Evolutionary conservation across 495 filamentous ascomycete genomes (phyloP), one percentile per base, ranked within the genome.

Genomic region (Hypoxylon cercidicola): DNA sequence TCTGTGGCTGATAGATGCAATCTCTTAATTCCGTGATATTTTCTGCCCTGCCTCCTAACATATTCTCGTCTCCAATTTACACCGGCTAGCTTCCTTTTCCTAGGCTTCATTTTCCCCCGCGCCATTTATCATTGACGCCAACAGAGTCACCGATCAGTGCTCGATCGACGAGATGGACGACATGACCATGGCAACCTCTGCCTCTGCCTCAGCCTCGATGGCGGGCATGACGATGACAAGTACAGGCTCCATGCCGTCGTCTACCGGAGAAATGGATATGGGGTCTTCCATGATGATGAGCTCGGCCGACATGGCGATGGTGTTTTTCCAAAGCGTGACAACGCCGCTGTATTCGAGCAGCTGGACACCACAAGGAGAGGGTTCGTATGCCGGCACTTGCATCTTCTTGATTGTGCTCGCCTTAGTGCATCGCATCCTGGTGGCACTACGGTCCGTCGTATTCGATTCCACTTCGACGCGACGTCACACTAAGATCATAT

Each of bases 371-470:
- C 79, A 77, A 3, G 84, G 78, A 21, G 76, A 81, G 1, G 88
- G 88, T 30, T 69, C 76, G 30, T 95, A 95, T 64, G 90, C 87
- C 0, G 90, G 85, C 15, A 91, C 88, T 20, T 93, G 90, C 68
- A 87, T 93, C 56, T 92, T 92, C 69, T 81, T 93, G 51, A 85
- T 91, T 70, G 58, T 87, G 12, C 82, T 93, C 28, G 85, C 86
- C 16, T 76, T 89, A 52, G 72, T 90, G 47, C 85, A 82, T 68
- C 87, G 90, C 15, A 77, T 74, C n/a, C 74, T 91, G 3, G 74
- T 89, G 32, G 90, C 89, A 3, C 76, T 86, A 3, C 55, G 65
- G 15, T 60, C 65, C 18, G 52, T 63, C 28, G 7, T 59, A 7
- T 63, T 62, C 39, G 48, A 60, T 13, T 55, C 65, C 9, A 51